Evolutionary conservation across 345 rosid species (phyloP), one percentile per base, ranked within the genome.

Genomic region (Syzygium jambos): DNA sequence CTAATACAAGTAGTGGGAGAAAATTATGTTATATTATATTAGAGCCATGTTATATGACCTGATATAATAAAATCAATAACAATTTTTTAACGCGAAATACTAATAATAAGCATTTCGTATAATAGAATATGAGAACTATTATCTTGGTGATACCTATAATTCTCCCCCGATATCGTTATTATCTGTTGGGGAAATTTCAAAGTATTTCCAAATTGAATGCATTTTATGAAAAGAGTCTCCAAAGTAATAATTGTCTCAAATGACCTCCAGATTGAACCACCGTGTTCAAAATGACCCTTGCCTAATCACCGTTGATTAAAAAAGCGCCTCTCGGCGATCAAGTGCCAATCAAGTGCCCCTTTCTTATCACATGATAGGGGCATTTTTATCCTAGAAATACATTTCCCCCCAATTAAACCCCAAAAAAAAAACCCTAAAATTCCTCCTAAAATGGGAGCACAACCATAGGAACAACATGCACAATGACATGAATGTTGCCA

Each of bases 311-410:
- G 21, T 3, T 19, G 16, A 4, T 4, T 15, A 5, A 52, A 29
- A 63, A 63, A 63, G 38, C 19, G 14, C 41, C 77, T 65, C 41
- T 0, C 0, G 21, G 41, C 2, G 2, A 63, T 29, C 41, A 15
- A n/a, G 10, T 63, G 77, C 73, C 38, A 7, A 61, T 61, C 73
- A n/a, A 16, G 9, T 29, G 77, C 22, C 2, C 38, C 38, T n/a
- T 29, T 29, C 21, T 29, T 29, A 3, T 4, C 0, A 5, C 0
- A 38, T 10, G 21, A 63, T 19, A 2, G 7, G 22, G 41, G 12
- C 43, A 30, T 30, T 65, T 65, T 30, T 16, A 65, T 30, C 78
- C 78, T 43, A 30, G 2, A 63, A 14, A 63, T 63, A 14, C 38
- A 29, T 63, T 63, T 14, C 34, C 8, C 77, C 77, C 77, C 10